phyloP scores from a whole-genome alignment of 331 rosid species.

The Spiraea crenata region DNA sequence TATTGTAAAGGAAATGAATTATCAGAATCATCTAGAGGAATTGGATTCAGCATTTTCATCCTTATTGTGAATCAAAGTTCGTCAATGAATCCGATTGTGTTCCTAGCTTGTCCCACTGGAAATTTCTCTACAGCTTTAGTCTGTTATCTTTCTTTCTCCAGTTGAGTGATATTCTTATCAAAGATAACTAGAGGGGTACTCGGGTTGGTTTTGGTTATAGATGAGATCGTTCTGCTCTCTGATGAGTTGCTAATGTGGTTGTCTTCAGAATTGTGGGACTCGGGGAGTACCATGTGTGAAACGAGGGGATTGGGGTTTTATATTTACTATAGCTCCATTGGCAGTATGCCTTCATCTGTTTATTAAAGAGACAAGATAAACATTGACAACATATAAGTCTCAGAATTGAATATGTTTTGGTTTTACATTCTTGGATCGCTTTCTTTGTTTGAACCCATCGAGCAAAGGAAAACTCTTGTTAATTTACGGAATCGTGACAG shows the following conservation, averaged over 20 bases:
- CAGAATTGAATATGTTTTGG: constrained; percentile 27
- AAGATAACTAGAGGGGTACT: no score
- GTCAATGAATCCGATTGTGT: background rate
- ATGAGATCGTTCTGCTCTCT: no score
- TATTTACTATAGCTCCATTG: constrained; percentile 17
- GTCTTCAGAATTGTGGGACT: background rate
- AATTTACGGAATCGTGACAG: constrained; percentile 33
- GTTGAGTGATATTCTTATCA: no score
- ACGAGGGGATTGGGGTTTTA: background rate
- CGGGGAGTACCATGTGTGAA: background rate
- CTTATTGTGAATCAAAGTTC: background rate
- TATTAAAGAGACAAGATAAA: constrained; percentile 13
- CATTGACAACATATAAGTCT: constrained; percentile 13
- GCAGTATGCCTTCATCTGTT: constrained; percentile 8
- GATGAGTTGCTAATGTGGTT: background rate
- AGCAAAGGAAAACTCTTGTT: constrained; percentile 28
- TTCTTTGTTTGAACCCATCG: constrained; percentile 19
- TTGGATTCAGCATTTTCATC: background rate
- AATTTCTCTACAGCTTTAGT: no score
- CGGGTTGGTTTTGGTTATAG: no score
- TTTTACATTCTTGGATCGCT: constrained; percentile 10
- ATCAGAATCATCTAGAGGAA: background rate
- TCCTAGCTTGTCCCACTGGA: background rate
- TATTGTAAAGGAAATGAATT: background rate
- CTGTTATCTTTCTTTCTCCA: no score